These are phyloP conservation scores for Cnidoscolus chayamansa DNA, from an alignment of 441 rosid genomes.

Conservation along the genomic window DNA sequence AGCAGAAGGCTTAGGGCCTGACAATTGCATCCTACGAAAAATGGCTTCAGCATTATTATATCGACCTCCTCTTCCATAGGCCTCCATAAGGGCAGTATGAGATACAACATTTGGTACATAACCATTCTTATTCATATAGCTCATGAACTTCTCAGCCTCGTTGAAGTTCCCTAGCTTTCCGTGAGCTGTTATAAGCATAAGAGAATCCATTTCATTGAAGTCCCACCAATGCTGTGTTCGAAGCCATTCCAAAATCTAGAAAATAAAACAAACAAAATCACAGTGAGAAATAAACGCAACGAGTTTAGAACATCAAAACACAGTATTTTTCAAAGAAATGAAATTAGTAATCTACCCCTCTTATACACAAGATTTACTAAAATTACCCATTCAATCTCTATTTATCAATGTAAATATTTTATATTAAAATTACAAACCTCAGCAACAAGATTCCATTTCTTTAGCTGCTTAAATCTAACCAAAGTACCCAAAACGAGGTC, in stretches of 20 bases:
- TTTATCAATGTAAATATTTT: too few relatives aligned
- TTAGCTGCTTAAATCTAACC: constrained; percentile 88
- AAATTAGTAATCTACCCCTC: not conserved
- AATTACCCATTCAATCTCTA: not conserved
- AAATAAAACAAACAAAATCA: constrained; percentile 18
- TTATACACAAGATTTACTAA: not conserved
- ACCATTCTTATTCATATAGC: constrained; percentile 64
- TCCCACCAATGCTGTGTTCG: constrained; percentile 82
- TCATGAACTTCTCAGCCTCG: constrained; percentile 71
- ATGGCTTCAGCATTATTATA: constrained; percentile 90
- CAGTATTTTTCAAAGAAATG: not conserved
- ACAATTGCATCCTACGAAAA: constrained; percentile 83
- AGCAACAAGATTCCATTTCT: constrained; percentile 75
- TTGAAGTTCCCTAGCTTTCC: constrained; percentile 90
- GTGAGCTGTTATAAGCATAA: constrained; percentile 87
- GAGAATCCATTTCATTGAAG: constrained; percentile 76
- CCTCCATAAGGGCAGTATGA: constrained; percentile 90
- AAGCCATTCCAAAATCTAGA: constrained; percentile 92
- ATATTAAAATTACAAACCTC: constrained; percentile 50
- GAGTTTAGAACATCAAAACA: not conserved
- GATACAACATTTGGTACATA: constrained; percentile 70
- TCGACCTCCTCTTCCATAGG: constrained; percentile 84
- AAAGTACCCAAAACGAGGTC: constrained; percentile 79
- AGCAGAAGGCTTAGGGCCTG: constrained; percentile 92
- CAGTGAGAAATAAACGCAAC: not conserved